Percentiles rank a stretch among this genome's conserved stretches.
Conservation (phyloP, 495 filamentous ascomycete species). For the Lindgomyces ingoldianus region DNA sequence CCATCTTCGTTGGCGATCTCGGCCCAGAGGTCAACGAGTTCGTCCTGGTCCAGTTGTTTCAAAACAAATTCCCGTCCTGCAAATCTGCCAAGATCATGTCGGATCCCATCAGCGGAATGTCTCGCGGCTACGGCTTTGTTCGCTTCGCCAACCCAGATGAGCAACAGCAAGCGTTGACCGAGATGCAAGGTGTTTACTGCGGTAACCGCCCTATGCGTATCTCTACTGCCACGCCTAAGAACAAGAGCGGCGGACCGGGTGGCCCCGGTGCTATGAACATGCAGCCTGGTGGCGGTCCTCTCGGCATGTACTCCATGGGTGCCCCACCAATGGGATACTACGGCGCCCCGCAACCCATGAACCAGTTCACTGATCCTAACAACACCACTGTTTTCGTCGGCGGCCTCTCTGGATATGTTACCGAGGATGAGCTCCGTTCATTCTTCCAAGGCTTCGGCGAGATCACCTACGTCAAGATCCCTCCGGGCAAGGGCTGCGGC, state of each 20-base stretch:
- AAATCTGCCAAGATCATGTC: slow-evolving; percentile 99
- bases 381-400: slow-evolving; percentile 99
- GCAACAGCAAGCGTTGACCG: slow-evolving; percentile 88
- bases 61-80: slow-evolving; percentile 92
- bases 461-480: slow-evolving; percentile 99
- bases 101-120: slow-evolving; percentile 96
- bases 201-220: slow-evolving; percentile 99
- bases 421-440: slow-evolving; percentile 96
- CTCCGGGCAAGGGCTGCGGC: slow-evolving; percentile 96
- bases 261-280: slow-evolving; percentile 56
- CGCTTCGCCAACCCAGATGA: slow-evolving; percentile 93
- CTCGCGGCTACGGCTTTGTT: slow-evolving; percentile 96
- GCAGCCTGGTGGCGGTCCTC: slow-evolving; percentile 45
- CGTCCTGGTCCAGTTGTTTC: slow-evolving; percentile 94
- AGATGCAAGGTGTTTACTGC: slow-evolving; percentile 99
- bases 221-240: slow-evolving; percentile 97
- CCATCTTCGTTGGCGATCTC: slow-evolving; percentile 97
- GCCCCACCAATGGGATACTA: slow-evolving; percentile 80
- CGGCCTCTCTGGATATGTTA: slow-evolving; percentile 96
- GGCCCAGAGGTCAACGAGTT: slow-evolving; percentile 99
- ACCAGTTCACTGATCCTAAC: slow-evolving; percentile 99
- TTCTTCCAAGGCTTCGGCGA: slow-evolving; percentile 99
- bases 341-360: slow-evolving; percentile 91
- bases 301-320: slow-evolving; percentile 67
- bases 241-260: slow-evolving; percentile 67